These are phyloP conservation scores for Iberis amara DNA, from an alignment of 441 rosid species.

Conservation along the genomic window DNA sequence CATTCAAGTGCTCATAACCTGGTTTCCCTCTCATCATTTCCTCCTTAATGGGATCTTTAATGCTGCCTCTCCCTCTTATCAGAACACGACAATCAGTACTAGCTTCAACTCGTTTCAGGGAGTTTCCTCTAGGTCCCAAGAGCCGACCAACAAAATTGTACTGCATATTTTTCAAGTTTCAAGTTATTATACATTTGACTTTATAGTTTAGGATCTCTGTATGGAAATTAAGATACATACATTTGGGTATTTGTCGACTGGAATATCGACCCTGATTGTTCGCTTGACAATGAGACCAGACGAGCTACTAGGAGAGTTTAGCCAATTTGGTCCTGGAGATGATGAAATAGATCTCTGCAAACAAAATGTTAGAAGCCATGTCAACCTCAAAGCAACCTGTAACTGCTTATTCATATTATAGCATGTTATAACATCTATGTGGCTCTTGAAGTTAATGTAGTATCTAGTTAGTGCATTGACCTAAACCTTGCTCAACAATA, in stretches of 20 bases:
- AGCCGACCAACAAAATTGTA: constrained; percentile 98
- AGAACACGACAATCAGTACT: constrained; percentile 88
- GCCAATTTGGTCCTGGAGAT: constrained; percentile 72
- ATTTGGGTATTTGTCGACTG: constrained; percentile 70
- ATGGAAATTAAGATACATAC: constrained; percentile 40
- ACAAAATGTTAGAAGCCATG: constrained; percentile 20
- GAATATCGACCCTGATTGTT: constrained; percentile 92
- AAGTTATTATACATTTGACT: constrained; percentile 1
- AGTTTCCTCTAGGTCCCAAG: constrained; percentile 97
- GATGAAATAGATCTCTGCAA: constrained; percentile 66
- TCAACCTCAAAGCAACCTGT: constrained; percentile 18
- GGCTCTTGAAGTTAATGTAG: constrained; percentile 18
- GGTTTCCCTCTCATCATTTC: constrained; percentile 96
- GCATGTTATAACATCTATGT: constrained; percentile 19
- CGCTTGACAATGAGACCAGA: constrained; percentile 86
- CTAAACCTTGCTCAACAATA: constrained; percentile 28
- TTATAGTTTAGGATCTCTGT: not conserved
- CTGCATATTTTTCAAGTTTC: constrained; percentile 43
- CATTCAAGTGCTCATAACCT: constrained; percentile 97
- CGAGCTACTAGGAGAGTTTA: constrained; percentile 69
- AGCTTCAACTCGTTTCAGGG: constrained; percentile 94
- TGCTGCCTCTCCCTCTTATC: constrained; percentile 96
- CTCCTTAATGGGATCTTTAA: constrained; percentile 91
- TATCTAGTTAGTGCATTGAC: constrained; percentile 28
- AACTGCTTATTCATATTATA: constrained; percentile 13